Percentiles rank a stretch among this genome's conserved stretches.
These are phyloP conservation scores for Plenodomus lindquistii DNA, from an alignment of 2,329 filamentous ascomycete genomes.

Conservation along the genomic window DNA sequence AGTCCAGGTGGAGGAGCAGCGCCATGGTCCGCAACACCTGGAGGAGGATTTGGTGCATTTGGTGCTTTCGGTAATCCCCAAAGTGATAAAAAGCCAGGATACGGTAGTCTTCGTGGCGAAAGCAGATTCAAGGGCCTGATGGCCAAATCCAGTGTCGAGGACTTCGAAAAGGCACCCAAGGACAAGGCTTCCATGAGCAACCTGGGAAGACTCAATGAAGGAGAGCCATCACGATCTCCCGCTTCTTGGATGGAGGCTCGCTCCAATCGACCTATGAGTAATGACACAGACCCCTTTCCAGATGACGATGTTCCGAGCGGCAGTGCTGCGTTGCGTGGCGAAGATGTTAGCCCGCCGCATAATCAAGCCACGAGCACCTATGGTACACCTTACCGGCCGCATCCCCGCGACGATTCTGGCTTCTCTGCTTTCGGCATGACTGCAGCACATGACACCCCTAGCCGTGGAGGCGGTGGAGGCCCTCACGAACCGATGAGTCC, in stretches of 20 bases:
- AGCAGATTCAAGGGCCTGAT: slow-evolving; percentile 87
- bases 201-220: slow-evolving; percentile 59
- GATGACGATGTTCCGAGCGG: slow-evolving; percentile 68
- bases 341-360: slow-evolving; percentile 66
- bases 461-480: slow-evolving; percentile 48
- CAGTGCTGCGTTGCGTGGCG: slow-evolving; percentile 74
- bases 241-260: slow-evolving; percentile 57
- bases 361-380: slow-evolving; percentile 51
- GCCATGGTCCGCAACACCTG: slow-evolving; percentile 63
- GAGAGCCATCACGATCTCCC: slow-evolving; percentile 51
- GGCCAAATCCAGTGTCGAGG: slow-evolving; percentile 74
- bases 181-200: slow-evolving; percentile 60
- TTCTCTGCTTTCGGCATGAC: slow-evolving; percentile 66
- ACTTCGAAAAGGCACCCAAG: slow-evolving; percentile 56
- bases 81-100: slow-evolving; percentile 70
- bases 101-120: slow-evolving; percentile 70
- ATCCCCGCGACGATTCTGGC: slow-evolving; percentile 61
- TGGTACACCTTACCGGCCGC: slow-evolving; percentile 50
- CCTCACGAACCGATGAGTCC: slow-evolving; percentile 77
- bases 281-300: slow-evolving; percentile 74
- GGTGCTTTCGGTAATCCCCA: slow-evolving; percentile 74
- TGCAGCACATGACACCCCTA: slow-evolving; percentile 59
- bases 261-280: slow-evolving; percentile 54
- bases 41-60: slow-evolving; percentile 76
- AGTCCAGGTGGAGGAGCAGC: slow-evolving; percentile 56